Conservation (phyloP, 768 basidiomycete genomes). For the Leccinum subtestaceum region DNA sequence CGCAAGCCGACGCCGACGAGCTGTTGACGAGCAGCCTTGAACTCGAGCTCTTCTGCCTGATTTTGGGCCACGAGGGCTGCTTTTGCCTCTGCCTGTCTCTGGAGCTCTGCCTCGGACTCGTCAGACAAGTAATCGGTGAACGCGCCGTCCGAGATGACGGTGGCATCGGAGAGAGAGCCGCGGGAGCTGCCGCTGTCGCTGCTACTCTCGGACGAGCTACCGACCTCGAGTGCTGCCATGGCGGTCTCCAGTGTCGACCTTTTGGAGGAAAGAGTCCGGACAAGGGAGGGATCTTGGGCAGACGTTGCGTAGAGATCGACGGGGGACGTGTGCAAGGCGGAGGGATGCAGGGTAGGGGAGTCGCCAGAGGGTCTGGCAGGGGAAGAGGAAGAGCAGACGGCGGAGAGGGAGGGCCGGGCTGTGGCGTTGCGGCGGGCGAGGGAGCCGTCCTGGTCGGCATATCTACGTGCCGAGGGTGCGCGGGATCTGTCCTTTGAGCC, state of each 20-base stretch:
- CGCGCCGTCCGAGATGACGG: constrained; percentile 80
- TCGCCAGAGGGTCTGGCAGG: constrained; percentile 25
- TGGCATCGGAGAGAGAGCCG: constrained; percentile 67
- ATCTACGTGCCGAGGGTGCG: constrained; percentile 61
- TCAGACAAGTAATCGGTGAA: constrained; percentile 92
- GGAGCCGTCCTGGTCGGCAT: constrained; percentile 52
- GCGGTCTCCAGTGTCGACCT: constrained; percentile 37
- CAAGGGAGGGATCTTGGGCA: constrained; percentile 32
- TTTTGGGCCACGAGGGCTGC: constrained; percentile 78
- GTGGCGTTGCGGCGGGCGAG: constrained; percentile 47
- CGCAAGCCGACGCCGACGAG: constrained; percentile 71
- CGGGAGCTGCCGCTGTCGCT: constrained; percentile 50
- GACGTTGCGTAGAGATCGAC: constrained; percentile 22
- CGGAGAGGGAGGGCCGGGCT: constrained; percentile 44
- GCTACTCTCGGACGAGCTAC: constrained; percentile 53
- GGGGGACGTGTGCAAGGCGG: constrained; percentile 19
- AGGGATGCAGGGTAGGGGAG: constrained; percentile 13
- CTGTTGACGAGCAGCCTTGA: constrained; percentile 76
- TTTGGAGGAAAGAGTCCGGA: constrained; percentile 34
- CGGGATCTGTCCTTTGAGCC: constrained; percentile 54
- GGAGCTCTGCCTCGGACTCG: constrained; percentile 86
- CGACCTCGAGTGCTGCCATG: constrained; percentile 38
- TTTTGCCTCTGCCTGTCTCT: constrained; percentile 79
- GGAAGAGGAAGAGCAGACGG: constrained; percentile 34
- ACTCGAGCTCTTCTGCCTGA: constrained; percentile 50